phyloP scores from a whole-genome alignment of 495 filamentous ascomycete genomes.

The Jackrogersella minutella region DNA sequence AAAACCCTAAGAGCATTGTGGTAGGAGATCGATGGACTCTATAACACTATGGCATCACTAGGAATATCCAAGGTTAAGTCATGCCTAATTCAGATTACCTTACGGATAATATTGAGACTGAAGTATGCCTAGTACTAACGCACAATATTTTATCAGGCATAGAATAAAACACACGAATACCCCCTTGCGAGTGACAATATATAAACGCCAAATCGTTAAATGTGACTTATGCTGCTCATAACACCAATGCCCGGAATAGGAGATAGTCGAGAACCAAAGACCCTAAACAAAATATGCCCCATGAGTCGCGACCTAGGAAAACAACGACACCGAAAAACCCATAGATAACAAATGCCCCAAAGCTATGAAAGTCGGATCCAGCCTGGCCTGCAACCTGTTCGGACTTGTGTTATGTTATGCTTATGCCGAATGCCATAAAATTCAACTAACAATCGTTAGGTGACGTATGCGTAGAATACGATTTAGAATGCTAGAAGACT shows the following conservation, averaged over 20 bases:
- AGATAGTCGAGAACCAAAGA: neutral
- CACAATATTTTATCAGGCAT: neutral
- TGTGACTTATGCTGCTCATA: conserved; percentile 5
- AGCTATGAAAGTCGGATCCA: neutral
- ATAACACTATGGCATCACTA: neutral
- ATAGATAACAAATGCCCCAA: neutral
- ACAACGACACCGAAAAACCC: neutral
- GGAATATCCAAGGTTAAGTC: neutral
- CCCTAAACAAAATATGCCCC: conserved; percentile 5
- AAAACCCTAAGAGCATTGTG: neutral
- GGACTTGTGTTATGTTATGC: neutral
- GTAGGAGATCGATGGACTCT: neutral
- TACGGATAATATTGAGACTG: neutral
- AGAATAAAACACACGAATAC: neutral
- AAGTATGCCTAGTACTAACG: conserved; percentile 4
- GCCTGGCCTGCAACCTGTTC: neutral
- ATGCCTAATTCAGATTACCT: neutral
- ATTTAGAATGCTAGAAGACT: neutral
- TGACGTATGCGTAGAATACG: conserved; percentile 4
- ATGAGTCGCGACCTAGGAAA: neutral
- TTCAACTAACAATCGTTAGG: conserved; percentile 16
- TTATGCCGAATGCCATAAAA: conserved; percentile 1
- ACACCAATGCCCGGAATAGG: neutral
- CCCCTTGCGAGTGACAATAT: conserved; percentile 5
- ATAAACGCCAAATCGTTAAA: conserved; percentile 1